Conservation (phyloP, 164 flowering plant genomes). For the Macadamia tetraphylla region DNA sequence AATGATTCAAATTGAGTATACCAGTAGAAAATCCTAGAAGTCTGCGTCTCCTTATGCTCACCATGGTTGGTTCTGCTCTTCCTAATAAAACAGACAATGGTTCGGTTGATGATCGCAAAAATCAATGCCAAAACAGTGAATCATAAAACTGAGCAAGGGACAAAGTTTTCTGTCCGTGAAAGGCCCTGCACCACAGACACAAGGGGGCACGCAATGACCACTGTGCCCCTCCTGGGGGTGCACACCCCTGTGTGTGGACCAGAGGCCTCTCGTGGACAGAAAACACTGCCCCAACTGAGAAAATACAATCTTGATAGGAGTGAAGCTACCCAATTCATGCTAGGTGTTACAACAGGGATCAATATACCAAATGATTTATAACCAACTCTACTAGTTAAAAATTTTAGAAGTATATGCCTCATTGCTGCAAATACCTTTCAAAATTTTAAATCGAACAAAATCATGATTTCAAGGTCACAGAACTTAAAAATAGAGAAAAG, state of each 20-base stretch:
- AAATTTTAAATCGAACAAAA: no score
- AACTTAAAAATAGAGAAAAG: no score
- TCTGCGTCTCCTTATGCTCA: constrained; percentile 83
- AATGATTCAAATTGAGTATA: constrained; percentile 17
- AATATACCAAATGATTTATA: background rate
- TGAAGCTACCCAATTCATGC: background rate
- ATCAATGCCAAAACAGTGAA: constrained; percentile 4
- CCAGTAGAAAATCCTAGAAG: constrained; percentile 67
- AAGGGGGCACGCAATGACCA: no score
- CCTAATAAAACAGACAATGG: constrained; percentile 12
- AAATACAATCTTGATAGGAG: background rate
- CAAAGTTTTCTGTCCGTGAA: no score
- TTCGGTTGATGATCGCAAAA: constrained; percentile 9
- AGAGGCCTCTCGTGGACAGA: no score
- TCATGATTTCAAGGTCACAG: no score
- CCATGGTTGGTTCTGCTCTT: constrained; percentile 41
- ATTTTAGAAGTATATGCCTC: background rate
- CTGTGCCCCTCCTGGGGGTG: no score
- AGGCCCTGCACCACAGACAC: no score
- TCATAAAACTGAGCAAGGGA: background rate
- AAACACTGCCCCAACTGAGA: background rate
- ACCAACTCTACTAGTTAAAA: background rate
- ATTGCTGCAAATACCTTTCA: background rate
- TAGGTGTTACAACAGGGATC: background rate
- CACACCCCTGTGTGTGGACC: no score